These are phyloP conservation scores for Petrea volubilis DNA, from an alignment of 257 asterid genomes.

Conservation along the genomic window DNA sequence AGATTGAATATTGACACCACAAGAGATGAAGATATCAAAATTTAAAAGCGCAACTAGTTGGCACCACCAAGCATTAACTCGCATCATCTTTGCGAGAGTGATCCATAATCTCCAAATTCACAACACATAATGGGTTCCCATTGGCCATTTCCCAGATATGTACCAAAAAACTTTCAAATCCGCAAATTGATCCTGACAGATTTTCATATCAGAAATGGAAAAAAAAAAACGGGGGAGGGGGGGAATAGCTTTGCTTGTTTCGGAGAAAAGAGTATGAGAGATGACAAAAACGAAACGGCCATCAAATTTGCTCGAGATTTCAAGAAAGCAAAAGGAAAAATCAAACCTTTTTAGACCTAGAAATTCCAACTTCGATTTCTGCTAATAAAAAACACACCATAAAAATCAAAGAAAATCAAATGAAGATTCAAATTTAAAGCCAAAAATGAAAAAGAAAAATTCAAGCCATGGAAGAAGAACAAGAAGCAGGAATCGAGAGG, in stretches of 20 bases:
- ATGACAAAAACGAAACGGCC: background rate
- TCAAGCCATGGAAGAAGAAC: background rate
- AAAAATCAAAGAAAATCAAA: background rate
- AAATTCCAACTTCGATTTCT: background rate
- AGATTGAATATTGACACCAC: background rate
- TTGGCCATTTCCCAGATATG: background rate
- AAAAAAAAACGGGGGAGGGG: background rate
- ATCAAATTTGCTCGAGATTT: background rate
- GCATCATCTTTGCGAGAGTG: conserved; percentile 40
- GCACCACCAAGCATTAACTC: conserved; percentile 31
- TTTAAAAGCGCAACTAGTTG: background rate
- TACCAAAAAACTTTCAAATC: background rate
- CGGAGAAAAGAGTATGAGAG: too few species aligned
- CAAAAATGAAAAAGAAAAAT: background rate
- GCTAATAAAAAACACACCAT: background rate
- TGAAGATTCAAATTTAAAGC: background rate
- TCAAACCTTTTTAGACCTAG: background rate
- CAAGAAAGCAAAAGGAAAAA: background rate
- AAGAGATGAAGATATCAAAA: background rate
- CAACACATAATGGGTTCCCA: background rate
- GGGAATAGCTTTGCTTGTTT: too few species aligned
- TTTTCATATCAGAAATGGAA: background rate
- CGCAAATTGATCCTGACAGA: background rate
- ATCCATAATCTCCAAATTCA: conserved; percentile 19
- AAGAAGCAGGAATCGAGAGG: background rate